Evolutionary conservation across 257 asterid genomes (phyloP).

Genomic region (Euphrasia confusa): DNA sequence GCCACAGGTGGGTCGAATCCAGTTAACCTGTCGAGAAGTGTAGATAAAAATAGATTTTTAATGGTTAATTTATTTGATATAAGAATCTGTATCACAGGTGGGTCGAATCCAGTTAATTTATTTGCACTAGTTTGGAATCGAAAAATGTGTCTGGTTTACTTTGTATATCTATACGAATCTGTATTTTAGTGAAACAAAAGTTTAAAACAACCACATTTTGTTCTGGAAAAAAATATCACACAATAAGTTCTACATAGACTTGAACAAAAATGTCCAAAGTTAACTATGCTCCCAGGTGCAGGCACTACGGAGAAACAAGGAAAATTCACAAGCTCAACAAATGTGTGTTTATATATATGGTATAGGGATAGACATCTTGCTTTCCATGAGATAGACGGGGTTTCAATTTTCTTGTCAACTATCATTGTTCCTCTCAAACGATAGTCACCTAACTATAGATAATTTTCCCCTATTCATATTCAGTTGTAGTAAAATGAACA

Average conservation of each 20-base stretch:
- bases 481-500: background rate
- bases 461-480: background rate
- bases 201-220: too few species aligned
- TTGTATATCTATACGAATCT: background rate
- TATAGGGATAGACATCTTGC: background rate
- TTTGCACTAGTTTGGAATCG: background rate
- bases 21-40: conserved; percentile 45
- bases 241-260: too few species aligned
- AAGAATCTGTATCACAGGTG: too few species aligned
- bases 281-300: conserved; percentile 6
- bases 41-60: background rate
- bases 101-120: too few species aligned
- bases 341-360: background rate
- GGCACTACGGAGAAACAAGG: background rate
- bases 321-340: background rate
- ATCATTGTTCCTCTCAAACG: background rate
- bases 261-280: background rate
- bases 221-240: too few species aligned
- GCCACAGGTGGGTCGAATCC: conserved; percentile 79
- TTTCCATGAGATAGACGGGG: background rate
- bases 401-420: background rate
- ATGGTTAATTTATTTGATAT: background rate
- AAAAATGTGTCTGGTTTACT: background rate
- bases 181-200: too few species aligned
- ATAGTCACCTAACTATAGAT: background rate